Conservation (phyloP, 495 filamentous ascomycete genomes). For the Aspergillus olivimuriae region DNA sequence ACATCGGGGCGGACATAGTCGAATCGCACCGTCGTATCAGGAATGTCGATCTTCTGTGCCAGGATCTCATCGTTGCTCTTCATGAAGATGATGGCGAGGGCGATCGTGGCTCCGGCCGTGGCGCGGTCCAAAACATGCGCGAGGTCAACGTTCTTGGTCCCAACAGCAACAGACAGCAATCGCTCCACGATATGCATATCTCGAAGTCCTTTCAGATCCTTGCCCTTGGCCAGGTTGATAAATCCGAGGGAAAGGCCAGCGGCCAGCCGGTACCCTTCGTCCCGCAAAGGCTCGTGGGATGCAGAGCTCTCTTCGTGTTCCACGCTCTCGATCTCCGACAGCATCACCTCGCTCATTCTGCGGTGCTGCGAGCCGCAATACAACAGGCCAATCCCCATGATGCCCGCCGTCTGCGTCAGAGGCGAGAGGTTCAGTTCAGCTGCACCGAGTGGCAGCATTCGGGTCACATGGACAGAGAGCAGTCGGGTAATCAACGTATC, state of each 20-base stretch:
- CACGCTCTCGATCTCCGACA: conserved; percentile 88
- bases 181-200: conserved; percentile 93
- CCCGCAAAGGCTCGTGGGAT: conserved; percentile 64
- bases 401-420: conserved; percentile 89
- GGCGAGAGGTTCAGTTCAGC: conserved; percentile 91
- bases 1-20: conserved; percentile 94
- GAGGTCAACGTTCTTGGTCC: conserved; percentile 77
- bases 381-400: conserved; percentile 94
- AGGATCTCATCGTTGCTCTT: conserved; percentile 87
- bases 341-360: conserved; percentile 97
- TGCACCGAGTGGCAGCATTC: conserved; percentile 84
- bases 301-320: conserved; percentile 63
- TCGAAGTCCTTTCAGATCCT: conserved; percentile 78
- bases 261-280: conserved; percentile 90
- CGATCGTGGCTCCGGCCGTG: conserved; percentile 81
- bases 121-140: conserved; percentile 91
- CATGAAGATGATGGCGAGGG: conserved; percentile 94
- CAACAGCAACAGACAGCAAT: conserved; percentile 74
- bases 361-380: conserved; percentile 96
- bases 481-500: conserved; percentile 90
- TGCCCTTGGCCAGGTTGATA: conserved; percentile 90
- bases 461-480: conserved; percentile 92
- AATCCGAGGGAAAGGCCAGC: conserved; percentile 91
- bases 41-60: conserved; percentile 87
- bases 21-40: conserved; percentile 81